Conservation (phyloP, 371 early-diverging fungal species). For the Funneliformis caledonium region DNA sequence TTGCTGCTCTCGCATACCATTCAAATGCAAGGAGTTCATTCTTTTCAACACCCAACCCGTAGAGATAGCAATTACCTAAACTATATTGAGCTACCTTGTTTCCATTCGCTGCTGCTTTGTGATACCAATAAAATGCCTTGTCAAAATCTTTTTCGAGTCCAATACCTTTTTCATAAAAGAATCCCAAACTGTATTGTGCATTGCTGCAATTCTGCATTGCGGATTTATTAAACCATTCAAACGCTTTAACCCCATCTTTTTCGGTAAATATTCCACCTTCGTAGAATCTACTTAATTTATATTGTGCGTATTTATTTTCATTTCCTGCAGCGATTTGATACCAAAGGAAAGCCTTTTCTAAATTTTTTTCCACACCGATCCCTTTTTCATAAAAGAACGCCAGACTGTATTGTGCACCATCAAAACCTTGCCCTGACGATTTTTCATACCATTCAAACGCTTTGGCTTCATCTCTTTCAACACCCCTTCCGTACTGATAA, state of each 20-base stretch:
- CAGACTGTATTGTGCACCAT: not conserved
- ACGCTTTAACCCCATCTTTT: too few species aligned
- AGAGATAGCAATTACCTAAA: not conserved
- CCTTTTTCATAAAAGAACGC: too few species aligned
- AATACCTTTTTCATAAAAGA: not conserved
- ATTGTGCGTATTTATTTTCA: too few species aligned
- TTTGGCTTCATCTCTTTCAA: not conserved
- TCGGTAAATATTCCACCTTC: too few species aligned
- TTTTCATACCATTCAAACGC: constrained; percentile 2
- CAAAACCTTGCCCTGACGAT: not conserved
- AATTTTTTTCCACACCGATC: too few species aligned
- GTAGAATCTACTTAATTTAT: too few species aligned
- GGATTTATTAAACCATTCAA: too few species aligned
- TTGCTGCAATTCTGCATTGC: too few species aligned
- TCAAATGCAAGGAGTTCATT: not conserved
- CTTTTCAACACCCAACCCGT: not conserved
- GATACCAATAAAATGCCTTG: too few species aligned
- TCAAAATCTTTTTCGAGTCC: not conserved
- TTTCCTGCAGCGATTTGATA: too few species aligned
- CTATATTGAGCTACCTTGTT: not conserved
- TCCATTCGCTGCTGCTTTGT: not conserved
- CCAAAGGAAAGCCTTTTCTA: too few species aligned
- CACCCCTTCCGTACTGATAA: constrained; percentile 6
- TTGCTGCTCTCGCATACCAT: not conserved
- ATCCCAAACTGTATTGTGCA: not conserved